These are phyloP conservation scores for Mrakia blollopis DNA, from an alignment of 768 basidiomycete species.

Conservation along the genomic window DNA sequence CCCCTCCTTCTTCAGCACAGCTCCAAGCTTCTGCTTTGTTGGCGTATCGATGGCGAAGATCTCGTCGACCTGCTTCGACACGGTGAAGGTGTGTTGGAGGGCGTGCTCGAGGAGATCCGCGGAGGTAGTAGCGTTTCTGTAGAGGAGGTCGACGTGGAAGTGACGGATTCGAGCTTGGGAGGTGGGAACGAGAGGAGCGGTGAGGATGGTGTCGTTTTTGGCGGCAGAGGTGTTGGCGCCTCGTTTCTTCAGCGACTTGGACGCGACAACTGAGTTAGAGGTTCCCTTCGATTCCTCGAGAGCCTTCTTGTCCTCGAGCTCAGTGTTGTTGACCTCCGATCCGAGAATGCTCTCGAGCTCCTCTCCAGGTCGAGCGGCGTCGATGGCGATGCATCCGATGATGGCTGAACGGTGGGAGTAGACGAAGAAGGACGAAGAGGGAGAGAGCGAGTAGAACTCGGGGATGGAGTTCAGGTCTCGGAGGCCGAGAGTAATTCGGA, in stretches of 20 bases:
- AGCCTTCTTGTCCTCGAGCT: background rate
- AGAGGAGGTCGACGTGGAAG: conserved; percentile 19
- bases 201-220: background rate
- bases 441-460: conserved; percentile 23
- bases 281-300: background rate
- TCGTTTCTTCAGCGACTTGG: background rate
- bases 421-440: conserved; percentile 22
- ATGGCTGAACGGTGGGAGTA: conserved; percentile 15
- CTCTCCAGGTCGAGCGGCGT: conserved; percentile 15
- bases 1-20: background rate
- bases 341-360: conserved; percentile 4
- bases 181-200: background rate
- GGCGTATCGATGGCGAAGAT: too few relatives aligned
- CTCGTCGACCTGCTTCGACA: too few relatives aligned
- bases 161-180: conserved; percentile 3
- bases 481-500: conserved; percentile 13
- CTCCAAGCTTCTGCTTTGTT: too few relatives aligned
- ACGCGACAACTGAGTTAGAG: background rate
- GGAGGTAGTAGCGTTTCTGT: background rate
- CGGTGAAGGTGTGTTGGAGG: conserved; percentile 16
- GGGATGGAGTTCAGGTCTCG: conserved; percentile 5
- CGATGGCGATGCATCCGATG: conserved; percentile 17
- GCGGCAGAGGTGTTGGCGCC: background rate
- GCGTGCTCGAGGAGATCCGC: conserved; percentile 15
- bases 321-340: background rate